These are phyloP conservation scores for Trifolium subterraneum DNA, from an alignment of 306 rosid species.

Conservation along the genomic window DNA sequence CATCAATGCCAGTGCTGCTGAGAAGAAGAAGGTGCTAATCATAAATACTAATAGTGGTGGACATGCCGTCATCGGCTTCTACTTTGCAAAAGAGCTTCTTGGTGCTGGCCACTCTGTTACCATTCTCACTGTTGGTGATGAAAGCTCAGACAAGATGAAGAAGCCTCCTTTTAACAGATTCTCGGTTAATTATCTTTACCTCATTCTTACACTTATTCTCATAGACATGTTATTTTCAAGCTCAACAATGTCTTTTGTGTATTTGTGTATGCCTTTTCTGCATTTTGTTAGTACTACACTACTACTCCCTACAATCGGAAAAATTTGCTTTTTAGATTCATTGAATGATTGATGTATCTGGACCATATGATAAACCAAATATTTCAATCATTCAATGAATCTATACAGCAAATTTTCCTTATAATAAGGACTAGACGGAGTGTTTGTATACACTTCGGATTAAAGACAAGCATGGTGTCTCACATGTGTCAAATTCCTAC, in stretches of 20 bases:
- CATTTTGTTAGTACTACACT: not conserved
- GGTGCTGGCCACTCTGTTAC: conserved; percentile 78
- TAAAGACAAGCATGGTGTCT: not conserved
- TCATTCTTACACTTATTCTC: not conserved
- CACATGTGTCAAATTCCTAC: not conserved
- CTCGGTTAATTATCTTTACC: conserved; percentile 53
- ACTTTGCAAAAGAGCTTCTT: conserved; percentile 88
- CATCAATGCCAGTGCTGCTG: conserved; percentile 55
- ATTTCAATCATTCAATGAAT: too few species aligned
- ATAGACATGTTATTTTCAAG: conserved; percentile 3
- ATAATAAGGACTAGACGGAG: too few species aligned
- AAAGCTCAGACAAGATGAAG: conserved; percentile 85
- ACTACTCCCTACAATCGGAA: too few species aligned
- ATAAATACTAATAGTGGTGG: conserved; percentile 88
- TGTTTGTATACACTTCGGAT: not conserved
- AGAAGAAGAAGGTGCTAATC: conserved; percentile 80
- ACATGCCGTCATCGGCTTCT: conserved; percentile 88
- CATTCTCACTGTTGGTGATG: conserved; percentile 83
- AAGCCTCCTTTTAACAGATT: conserved; percentile 92
- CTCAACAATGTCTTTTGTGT: not conserved
- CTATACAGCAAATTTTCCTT: too few species aligned
- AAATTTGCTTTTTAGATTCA: too few species aligned
- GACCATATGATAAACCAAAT: too few species aligned
- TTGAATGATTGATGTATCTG: too few species aligned
- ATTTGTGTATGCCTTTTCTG: not conserved